A percentile compares a stretch with the other conserved stretches of the same genome.
Conservation (phyloP, 805 yeast genomes). For the Ogataea paraovalis region DNA sequence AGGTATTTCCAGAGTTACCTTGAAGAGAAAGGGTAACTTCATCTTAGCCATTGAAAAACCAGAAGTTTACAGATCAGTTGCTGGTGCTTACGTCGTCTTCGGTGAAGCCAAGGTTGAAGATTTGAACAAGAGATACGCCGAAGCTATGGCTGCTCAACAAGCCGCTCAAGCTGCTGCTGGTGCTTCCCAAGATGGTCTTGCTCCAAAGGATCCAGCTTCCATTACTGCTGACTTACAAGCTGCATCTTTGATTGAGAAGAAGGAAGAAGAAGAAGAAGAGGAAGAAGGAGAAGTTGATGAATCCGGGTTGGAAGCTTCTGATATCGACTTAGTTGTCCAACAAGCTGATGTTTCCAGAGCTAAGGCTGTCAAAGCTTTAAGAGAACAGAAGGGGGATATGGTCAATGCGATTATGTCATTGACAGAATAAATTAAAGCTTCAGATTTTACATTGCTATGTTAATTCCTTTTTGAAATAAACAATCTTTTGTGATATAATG, state of each 20-base stretch:
- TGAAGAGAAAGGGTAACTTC: slow-evolving; percentile 88
- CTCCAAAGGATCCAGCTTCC: slow-evolving; percentile 66
- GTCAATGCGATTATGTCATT: slow-evolving; percentile 94
- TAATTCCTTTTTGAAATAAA: not conserved
- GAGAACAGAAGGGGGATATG: slow-evolving; percentile 85
- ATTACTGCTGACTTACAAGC: slow-evolving; percentile 80
- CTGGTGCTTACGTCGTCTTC: slow-evolving; percentile 93
- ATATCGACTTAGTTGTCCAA: slow-evolving; percentile 80
- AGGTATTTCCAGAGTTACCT: slow-evolving; percentile 92
- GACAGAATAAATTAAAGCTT: slow-evolving; percentile 17
- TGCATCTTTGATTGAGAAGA: slow-evolving; percentile 43
- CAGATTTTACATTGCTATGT: not conserved
- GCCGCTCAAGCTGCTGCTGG: slow-evolving; percentile 49
- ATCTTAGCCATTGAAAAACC: slow-evolving; percentile 89
- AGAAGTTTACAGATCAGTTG: slow-evolving; percentile 89
- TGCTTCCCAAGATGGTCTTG: slow-evolving; percentile 28
- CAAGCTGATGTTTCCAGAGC: slow-evolving; percentile 88
- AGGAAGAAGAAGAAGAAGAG: slow-evolving; percentile 32
- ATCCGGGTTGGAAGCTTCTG: slow-evolving; percentile 76
- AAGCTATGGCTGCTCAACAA: slow-evolving; percentile 76
- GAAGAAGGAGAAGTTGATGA: slow-evolving; percentile 78
- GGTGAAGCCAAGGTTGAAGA: slow-evolving; percentile 98
- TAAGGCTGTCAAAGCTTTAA: slow-evolving; percentile 89
- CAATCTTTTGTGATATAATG: not conserved
- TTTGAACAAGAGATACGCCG: slow-evolving; percentile 80